Evolutionary conservation across 805 yeast genomes (phyloP).

Genomic region (Saccharomycopsis sp.): DNA sequence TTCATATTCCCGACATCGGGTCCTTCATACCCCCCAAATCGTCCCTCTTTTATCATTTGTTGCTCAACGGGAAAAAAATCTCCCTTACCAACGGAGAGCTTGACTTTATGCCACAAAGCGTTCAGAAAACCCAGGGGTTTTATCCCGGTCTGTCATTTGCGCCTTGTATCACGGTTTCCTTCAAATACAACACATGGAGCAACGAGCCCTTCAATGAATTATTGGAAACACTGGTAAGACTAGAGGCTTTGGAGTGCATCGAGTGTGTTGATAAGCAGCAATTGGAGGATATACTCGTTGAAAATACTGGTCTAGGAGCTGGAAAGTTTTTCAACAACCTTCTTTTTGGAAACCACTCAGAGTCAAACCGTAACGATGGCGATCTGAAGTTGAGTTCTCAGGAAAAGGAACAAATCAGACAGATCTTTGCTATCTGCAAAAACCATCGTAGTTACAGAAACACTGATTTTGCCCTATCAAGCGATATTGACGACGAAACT

Average conservation of each 20-base stretch:
- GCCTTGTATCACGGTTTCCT: slow-evolving; percentile 23
- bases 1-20: slow-evolving; percentile 39
- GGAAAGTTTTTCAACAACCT: slow-evolving; percentile 23
- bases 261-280: slow-evolving; percentile 8
- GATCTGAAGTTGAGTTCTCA: neutral
- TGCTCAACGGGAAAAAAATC: slow-evolving; percentile 13
- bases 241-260: slow-evolving; percentile 17
- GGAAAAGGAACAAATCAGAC: slow-evolving; percentile 11
- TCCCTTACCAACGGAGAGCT: slow-evolving; percentile 18
- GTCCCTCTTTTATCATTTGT: slow-evolving; percentile 20
- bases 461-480: slow-evolving; percentile 6
- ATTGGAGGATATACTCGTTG: slow-evolving; percentile 5
- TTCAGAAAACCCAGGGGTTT: slow-evolving; percentile 3
- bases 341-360: neutral
- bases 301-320: slow-evolving; percentile 7
- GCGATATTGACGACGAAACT: slow-evolving; percentile 5
- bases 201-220: slow-evolving; percentile 16
- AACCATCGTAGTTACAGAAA: slow-evolving; percentile 4
- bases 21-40: slow-evolving; percentile 31
- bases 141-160: neutral
- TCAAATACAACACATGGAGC: slow-evolving; percentile 23
- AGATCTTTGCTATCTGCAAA: slow-evolving; percentile 15
- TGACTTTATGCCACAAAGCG: slow-evolving; percentile 22
- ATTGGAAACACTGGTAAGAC: slow-evolving; percentile 10
- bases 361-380: neutral